Base-by-base conservation (phyloP, 148 eudicot species). In the Cornus suecica region DNA sequence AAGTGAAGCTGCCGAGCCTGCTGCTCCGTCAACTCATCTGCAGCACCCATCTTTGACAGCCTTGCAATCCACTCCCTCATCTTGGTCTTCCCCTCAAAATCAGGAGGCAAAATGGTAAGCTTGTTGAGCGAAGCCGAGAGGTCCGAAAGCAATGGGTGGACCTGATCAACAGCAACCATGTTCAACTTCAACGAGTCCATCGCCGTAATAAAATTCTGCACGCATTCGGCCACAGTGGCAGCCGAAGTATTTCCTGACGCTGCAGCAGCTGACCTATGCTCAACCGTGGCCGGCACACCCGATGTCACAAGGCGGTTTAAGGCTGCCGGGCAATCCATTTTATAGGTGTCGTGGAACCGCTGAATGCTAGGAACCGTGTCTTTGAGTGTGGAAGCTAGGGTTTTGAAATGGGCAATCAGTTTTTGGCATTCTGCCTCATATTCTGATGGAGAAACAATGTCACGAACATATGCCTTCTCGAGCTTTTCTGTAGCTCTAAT, bases 1-100 rank as follows among this genome's bases (percentile, higher is more conserved):
- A 94, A 94, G 84, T 87, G 93, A 60, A 94, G 97, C 79, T 94
- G 97, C 65, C 94, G 73, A 27, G 93, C 86, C 85, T 91, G 97
- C 85, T 93, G 92, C 79, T 88, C 94, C 5, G 89, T 88, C 60
- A 87, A 75, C 80, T 90, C 94, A 84, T 90, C 94, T 0, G 89
- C 77, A 48, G 94, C 94, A 3, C 94, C 90, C 91, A 90, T 90
- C 86, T 88, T 91, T 1, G 91, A 75, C 51, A 93, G 80, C 78
- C 94, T 82, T 0, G 79, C 88, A 42, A 90, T 82, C 90, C 94
- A 88, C 75, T 88, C 92, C 30, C 72, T 88, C 94, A 88, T 88
- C 82, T 88, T 92, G 0, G 82, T 86, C 87, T 90, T 90, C 77
- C 93, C 92, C 71, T 92, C 93, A 58, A 92, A 90, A 85, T 92